Evolutionary conservation across 345 rosid species (phyloP).

Genomic region (Pistacia atlantica): DNA sequence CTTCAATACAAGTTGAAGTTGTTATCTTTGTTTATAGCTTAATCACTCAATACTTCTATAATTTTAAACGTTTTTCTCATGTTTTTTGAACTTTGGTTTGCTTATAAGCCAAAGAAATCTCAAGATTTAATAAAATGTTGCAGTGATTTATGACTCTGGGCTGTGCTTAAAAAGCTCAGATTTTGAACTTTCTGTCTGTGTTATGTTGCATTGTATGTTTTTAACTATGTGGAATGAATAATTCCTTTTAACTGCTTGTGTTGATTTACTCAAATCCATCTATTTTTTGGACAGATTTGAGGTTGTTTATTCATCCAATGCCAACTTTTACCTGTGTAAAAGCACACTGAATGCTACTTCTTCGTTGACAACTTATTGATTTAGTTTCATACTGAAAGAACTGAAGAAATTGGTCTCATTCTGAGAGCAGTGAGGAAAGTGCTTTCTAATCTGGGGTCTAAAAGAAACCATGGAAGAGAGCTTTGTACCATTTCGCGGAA

Average conservation of each 20-base stretch:
- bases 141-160: slow-evolving; percentile 6
- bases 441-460: neutral
- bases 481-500: slow-evolving; percentile 84
- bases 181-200: slow-evolving; percentile 1
- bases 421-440: slow-evolving; percentile 20
- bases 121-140: slow-evolving; percentile 9
- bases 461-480: slow-evolving; percentile 72
- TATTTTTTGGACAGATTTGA: slow-evolving; percentile 19
- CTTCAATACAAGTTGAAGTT: slow-evolving; percentile 18
- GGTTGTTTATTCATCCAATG: slow-evolving; percentile 10
- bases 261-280: slow-evolving; percentile 11
- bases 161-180: neutral
- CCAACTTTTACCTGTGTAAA: slow-evolving; percentile 6
- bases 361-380: slow-evolving; percentile 8
- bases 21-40: slow-evolving; percentile 11
- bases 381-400: slow-evolving; percentile 11
- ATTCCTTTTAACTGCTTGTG: slow-evolving; percentile 1
- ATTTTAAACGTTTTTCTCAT: slow-evolving; percentile 11
- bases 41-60: slow-evolving; percentile 1
- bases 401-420: slow-evolving; percentile 15
- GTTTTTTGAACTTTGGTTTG: slow-evolving; percentile 10
- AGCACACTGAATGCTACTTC: slow-evolving; percentile 12
- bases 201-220: slow-evolving; percentile 3
- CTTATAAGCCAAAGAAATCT: neutral
- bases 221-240: neutral